Evolutionary conservation across 768 basidiomycete species (phyloP).

Genomic region (Amanita rubescens): DNA sequence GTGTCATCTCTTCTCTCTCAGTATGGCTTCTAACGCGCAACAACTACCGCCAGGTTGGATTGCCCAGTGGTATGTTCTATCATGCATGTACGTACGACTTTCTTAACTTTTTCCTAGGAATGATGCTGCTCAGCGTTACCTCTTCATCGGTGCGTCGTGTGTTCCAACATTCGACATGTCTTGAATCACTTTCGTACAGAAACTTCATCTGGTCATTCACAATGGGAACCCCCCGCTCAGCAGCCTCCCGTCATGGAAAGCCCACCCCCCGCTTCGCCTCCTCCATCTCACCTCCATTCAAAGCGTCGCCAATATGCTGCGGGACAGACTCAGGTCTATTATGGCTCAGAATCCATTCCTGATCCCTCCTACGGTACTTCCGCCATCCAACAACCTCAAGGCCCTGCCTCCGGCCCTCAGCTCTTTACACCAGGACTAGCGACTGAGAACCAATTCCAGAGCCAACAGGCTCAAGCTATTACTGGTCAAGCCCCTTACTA

Average conservation of each 20-base stretch:
- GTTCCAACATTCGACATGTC: slow-evolving; percentile 6
- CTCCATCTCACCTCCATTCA: slow-evolving; percentile 38
- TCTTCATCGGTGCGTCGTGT: slow-evolving; percentile 74
- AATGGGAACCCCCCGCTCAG: slow-evolving; percentile 77
- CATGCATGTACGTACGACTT: slow-evolving; percentile 8
- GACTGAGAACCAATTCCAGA: slow-evolving; percentile 58
- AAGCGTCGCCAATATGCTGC: slow-evolving; percentile 93
- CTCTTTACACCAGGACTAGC: slow-evolving; percentile 85
- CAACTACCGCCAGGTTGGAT: slow-evolving; percentile 89
- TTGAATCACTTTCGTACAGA: slow-evolving; percentile 40
- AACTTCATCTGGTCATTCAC: slow-evolving; percentile 71
- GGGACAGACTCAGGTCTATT: slow-evolving; percentile 89
- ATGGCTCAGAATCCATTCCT: slow-evolving; percentile 40
- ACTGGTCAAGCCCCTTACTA: slow-evolving; percentile 33
- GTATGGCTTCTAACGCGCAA: slow-evolving; percentile 50
- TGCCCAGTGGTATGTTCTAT: slow-evolving; percentile 74
- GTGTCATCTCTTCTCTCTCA: too few species aligned
- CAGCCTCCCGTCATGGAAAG: slow-evolving; percentile 30
- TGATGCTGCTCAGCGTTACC: slow-evolving; percentile 64
- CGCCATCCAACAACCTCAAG: slow-evolving; percentile 32
- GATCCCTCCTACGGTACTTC: slow-evolving; percentile 37
- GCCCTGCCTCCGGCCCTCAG: slow-evolving; percentile 34
- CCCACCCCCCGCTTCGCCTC: slow-evolving; percentile 33
- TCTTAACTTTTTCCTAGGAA: slow-evolving; percentile 52
- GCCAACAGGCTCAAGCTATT: slow-evolving; percentile 47